Conservation (phyloP, 495 filamentous ascomycete species). For the Penicillium subrubescens region DNA sequence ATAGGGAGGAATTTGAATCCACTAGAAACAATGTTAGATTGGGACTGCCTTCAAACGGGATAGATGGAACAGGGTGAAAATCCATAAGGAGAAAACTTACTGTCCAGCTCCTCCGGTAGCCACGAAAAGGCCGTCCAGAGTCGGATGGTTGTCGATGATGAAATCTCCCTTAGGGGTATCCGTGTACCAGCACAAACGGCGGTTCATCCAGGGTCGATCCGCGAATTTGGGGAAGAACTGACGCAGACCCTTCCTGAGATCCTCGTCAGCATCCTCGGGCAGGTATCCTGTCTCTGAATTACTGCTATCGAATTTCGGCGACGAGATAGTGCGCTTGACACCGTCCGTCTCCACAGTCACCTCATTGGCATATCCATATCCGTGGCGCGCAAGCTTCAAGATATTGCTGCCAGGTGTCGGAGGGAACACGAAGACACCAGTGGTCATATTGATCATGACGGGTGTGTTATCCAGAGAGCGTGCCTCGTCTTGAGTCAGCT, state of each 20-base stretch:
- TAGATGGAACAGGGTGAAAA: background rate
- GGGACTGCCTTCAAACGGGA: background rate
- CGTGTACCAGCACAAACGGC: constrained; percentile 44
- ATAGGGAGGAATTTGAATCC: constrained; percentile 83
- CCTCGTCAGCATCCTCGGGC: constrained; percentile 60
- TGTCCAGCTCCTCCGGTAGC: constrained; percentile 80
- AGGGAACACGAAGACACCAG: constrained; percentile 74
- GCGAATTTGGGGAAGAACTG: constrained; percentile 60
- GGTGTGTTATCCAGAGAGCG: constrained; percentile 58
- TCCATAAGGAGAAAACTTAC: constrained; percentile 20
- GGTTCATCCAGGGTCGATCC: constrained; percentile 57
- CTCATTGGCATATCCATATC: constrained; percentile 63
- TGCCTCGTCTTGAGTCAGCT: constrained; percentile 64
- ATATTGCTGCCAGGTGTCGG: constrained; percentile 52
- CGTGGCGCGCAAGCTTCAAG: constrained; percentile 76
- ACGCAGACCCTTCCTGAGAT: constrained; percentile 57
- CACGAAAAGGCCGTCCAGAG: constrained; percentile 63
- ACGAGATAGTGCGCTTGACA: constrained; percentile 21
- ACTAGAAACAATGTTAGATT: constrained; percentile 21
- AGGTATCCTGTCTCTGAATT: constrained; percentile 33
- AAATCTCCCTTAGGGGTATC: constrained; percentile 77
- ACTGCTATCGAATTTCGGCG: constrained; percentile 33
- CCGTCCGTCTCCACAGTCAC: constrained; percentile 34
- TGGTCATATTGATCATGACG: constrained; percentile 70
- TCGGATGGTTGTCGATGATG: constrained; percentile 70